phyloP scores from a whole-genome alignment of 2,329 filamentous ascomycete species.

The Fusarium staphyleae region DNA sequence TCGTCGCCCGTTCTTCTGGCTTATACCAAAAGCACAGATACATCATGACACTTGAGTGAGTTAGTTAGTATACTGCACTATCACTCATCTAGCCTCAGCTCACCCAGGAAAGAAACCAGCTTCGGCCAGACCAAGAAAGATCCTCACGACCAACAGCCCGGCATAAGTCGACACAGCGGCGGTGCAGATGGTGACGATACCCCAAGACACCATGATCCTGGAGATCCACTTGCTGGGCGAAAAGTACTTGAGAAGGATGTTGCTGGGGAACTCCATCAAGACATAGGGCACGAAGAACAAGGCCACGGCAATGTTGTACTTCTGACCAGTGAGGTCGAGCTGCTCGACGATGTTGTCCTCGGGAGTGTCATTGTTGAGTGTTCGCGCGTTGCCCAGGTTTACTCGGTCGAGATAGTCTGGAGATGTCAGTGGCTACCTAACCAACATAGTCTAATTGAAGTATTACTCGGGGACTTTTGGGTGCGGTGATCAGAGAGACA shows the following conservation, averaged over 20 bases:
- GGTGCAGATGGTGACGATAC: conserved; percentile 57
- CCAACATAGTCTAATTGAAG: not conserved
- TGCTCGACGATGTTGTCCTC: conserved; percentile 45
- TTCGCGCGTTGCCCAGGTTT: conserved; percentile 46
- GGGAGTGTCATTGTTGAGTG: conserved; percentile 45
- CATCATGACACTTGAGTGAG: conserved; percentile 52
- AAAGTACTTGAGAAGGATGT: conserved; percentile 47
- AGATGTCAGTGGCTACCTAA: too few species aligned
- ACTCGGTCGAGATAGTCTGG: conserved; percentile 42
- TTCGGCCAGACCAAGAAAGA: conserved; percentile 60
- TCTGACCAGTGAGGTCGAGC: conserved; percentile 44
- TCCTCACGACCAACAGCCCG: conserved; percentile 55
- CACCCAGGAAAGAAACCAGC: conserved; percentile 58
- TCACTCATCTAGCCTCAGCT: not conserved
- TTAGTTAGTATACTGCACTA: conserved; percentile 4
- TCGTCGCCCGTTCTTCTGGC: conserved; percentile 63
- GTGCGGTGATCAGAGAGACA: too few species aligned
- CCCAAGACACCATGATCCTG: conserved; percentile 55
- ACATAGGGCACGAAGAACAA: conserved; percentile 44
- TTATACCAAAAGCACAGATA: conserved; percentile 71
- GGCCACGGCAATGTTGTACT: conserved; percentile 44
- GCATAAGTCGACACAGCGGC: conserved; percentile 56
- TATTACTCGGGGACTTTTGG: too few species aligned
- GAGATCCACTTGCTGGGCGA: conserved; percentile 47
- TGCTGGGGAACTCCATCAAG: conserved; percentile 45